phyloP scores from a whole-genome alignment of 805 yeast genomes.

The Kazachstania taianensis region DNA sequence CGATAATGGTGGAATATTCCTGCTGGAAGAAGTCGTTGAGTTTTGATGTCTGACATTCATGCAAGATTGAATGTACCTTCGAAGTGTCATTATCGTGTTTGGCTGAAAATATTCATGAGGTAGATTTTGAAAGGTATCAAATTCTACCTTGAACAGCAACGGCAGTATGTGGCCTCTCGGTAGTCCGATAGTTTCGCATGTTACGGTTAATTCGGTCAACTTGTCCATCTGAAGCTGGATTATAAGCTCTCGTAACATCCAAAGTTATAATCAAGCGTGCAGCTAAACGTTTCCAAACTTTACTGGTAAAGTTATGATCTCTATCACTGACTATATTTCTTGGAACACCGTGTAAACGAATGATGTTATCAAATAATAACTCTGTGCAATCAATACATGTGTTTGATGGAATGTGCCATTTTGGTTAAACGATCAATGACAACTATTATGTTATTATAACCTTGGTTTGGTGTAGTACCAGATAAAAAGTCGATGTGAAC shows the following conservation, averaged over 20 bases:
- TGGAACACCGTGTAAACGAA: background rate
- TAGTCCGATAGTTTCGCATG: no score
- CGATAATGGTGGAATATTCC: no score
- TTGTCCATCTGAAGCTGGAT: constrained; percentile 1
- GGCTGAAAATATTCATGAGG: no score
- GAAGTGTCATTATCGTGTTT: no score
- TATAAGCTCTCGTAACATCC: background rate
- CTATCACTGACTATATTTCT: background rate
- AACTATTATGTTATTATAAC: background rate
- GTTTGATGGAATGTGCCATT: background rate
- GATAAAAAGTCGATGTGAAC: constrained; percentile 2
- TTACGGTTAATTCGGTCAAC: constrained; percentile 1
- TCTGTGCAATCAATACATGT: constrained; percentile 1
- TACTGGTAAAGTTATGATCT: background rate
- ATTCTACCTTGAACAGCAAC: no score
- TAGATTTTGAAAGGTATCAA: no score
- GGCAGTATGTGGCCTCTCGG: no score
- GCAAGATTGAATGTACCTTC: no score
- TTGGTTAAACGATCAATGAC: constrained; percentile 2
- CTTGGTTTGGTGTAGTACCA: background rate
- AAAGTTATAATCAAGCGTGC: background rate
- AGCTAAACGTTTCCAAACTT: background rate
- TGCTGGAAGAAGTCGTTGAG: no score
- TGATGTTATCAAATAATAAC: background rate
- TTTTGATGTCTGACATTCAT: no score